phyloP scores from a whole-genome alignment of 805 yeast species.

The Grigorovia yakushimaensis region DNA sequence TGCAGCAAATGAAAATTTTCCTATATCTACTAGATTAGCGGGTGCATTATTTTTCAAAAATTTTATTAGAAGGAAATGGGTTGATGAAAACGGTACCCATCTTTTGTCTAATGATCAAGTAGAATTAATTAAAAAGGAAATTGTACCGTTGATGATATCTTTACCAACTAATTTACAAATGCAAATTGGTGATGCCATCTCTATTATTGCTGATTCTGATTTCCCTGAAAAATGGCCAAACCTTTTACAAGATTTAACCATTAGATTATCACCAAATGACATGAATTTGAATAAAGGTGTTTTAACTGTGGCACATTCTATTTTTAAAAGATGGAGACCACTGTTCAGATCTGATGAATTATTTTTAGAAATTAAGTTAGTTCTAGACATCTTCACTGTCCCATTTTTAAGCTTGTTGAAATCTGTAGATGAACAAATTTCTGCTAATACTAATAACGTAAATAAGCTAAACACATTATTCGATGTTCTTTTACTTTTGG shows the following conservation, averaged over 20 bases:
- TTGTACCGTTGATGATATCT: conserved; percentile 76
- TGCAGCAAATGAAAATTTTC: conserved; percentile 52
- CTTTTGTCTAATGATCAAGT: conserved; percentile 53
- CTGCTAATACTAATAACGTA: conserved; percentile 35
- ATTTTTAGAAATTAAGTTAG: conserved; percentile 78
- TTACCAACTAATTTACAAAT: conserved; percentile 71
- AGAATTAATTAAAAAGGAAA: conserved; percentile 57
- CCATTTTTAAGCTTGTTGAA: conserved; percentile 69
- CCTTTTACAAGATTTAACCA: conserved; percentile 63
- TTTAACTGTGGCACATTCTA: conserved; percentile 85
- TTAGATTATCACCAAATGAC: conserved; percentile 53
- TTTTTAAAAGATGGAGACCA: conserved; percentile 95
- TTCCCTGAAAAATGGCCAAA: conserved; percentile 87
- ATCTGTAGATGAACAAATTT: conserved; percentile 58
- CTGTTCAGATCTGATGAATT: conserved; percentile 83
- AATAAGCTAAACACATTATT: conserved; percentile 47
- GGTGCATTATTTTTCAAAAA: conserved; percentile 88
- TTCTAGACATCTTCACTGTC: conserved; percentile 67
- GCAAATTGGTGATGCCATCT: conserved; percentile 92
- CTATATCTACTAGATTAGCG: conserved; percentile 61
- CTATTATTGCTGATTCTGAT: conserved; percentile 89
- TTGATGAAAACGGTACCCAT: conserved; percentile 79
- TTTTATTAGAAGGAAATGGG: conserved; percentile 76
- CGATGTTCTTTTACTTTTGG: conserved; percentile 59
- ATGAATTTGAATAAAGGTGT: conserved; percentile 75